phyloP scores from a whole-genome alignment of 371 early-diverging fungal species.

The Gilbertella persicaria region DNA sequence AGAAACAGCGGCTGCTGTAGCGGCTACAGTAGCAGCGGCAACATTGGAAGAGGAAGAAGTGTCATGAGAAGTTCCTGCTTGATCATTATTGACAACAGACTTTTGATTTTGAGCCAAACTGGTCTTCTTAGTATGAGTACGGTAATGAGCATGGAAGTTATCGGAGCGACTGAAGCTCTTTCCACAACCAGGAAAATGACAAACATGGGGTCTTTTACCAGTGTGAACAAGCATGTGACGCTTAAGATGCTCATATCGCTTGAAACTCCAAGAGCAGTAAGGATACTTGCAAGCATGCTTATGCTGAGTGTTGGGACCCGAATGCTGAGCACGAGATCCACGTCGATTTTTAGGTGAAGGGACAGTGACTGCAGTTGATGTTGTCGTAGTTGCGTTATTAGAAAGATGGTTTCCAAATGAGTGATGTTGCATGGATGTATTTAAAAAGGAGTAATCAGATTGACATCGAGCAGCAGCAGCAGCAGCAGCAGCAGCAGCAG shows the following conservation, averaged over 20 bases:
- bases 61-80: not conserved
- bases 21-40: conserved; percentile 6
- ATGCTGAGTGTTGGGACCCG: conserved; percentile 35
- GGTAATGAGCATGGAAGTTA: conserved; percentile 65
- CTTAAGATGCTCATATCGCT: conserved; percentile 30
- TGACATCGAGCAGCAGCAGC: conserved; percentile 2
- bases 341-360: conserved; percentile 11
- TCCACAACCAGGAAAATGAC: conserved; percentile 65
- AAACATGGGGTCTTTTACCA: conserved; percentile 69
- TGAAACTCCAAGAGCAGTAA: conserved; percentile 50
- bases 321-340: conserved; percentile 23
- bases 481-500: conserved; percentile 13
- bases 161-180: conserved; percentile 78
- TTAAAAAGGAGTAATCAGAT: conserved; percentile 10
- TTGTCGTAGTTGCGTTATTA: not conserved
- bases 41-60: not conserved
- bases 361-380: not conserved
- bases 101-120: conserved; percentile 5
- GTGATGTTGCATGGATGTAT: not conserved
- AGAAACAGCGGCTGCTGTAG: conserved; percentile 6
- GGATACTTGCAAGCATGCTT: conserved; percentile 36
- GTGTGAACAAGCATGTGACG: conserved; percentile 53
- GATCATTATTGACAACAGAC: no score
- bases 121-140: conserved; percentile 53
- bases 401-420: not conserved